Conservation (phyloP, 2,329 filamentous ascomycete genomes). For the Tolypocladium cylindrosporum region DNA sequence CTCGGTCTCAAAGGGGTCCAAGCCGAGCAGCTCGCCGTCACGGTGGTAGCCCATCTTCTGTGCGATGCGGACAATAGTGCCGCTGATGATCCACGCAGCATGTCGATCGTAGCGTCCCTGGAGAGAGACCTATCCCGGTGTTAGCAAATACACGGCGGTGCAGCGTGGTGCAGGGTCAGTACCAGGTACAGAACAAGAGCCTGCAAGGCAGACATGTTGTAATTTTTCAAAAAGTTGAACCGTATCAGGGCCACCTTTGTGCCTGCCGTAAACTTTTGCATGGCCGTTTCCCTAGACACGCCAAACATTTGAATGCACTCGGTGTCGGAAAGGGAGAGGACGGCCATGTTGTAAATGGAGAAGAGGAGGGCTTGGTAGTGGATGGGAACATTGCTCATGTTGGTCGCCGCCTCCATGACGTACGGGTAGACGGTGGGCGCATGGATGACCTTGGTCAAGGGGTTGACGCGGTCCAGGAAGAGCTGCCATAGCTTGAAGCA, state of each 20-base stretch:
- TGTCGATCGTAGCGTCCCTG: conserved; percentile 49
- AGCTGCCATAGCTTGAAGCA: conserved; percentile 66
- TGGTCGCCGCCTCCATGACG: conserved; percentile 51
- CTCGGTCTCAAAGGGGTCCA: conserved; percentile 54
- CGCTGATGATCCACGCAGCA: conserved; percentile 50
- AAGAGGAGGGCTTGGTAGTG: conserved; percentile 54
- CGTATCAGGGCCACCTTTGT: conserved; percentile 39
- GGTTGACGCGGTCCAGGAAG: conserved; percentile 66
- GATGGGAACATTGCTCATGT: conserved; percentile 43
- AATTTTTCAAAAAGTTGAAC: conserved; percentile 47
- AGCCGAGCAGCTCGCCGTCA: conserved; percentile 45
- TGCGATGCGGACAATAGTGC: conserved; percentile 51
- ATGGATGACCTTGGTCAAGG: conserved; percentile 63
- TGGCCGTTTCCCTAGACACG: conserved; percentile 35
- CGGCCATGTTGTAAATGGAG: conserved; percentile 53
- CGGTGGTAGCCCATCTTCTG: conserved; percentile 59
- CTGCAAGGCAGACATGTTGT: conserved; percentile 49
- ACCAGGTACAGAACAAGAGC: conserved; percentile 49
- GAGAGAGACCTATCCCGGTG: conserved; percentile 34
- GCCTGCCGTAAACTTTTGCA: conserved; percentile 41
- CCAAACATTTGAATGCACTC: conserved; percentile 47
- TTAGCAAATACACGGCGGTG: neutral
- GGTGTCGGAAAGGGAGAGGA: conserved; percentile 41
- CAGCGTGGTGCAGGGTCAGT: conserved; percentile 4
- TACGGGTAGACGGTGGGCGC: conserved; percentile 57